Evolutionary conservation across 768 basidiomycete genomes (phyloP).

Genomic region (Harrya chromipes): DNA sequence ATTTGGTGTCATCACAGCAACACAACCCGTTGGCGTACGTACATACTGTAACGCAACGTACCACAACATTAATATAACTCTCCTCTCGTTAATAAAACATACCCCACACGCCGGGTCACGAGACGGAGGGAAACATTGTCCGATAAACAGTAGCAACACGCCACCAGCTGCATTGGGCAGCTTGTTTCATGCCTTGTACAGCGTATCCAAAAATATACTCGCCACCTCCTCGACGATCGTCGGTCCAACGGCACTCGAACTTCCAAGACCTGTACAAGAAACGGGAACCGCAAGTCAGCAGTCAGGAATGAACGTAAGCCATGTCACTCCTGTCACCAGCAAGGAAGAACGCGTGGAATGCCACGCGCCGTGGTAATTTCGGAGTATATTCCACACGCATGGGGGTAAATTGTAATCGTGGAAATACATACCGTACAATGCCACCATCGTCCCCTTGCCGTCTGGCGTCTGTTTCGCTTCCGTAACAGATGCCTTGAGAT

Average conservation of each 20-base stretch:
- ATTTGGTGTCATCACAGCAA: too few relatives aligned
- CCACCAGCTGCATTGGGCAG: too few relatives aligned
- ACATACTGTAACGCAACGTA: too few relatives aligned
- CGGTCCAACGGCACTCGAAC: slow-evolving; percentile 79
- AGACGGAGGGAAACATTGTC: too few relatives aligned
- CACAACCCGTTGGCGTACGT: too few relatives aligned
- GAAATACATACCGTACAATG: slow-evolving; percentile 71
- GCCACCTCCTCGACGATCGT: slow-evolving; percentile 76
- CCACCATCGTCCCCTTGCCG: slow-evolving; percentile 86
- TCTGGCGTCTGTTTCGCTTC: slow-evolving; percentile 61
- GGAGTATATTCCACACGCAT: background rate
- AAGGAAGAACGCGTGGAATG: background rate
- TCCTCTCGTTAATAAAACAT: too few relatives aligned
- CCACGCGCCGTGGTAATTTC: too few relatives aligned
- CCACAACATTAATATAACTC: too few relatives aligned
- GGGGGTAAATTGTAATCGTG: background rate
- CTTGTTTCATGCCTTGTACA: slow-evolving; percentile 65
- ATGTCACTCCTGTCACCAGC: background rate
- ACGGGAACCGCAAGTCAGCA: background rate
- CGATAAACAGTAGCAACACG: too few relatives aligned
- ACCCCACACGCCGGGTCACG: too few relatives aligned
- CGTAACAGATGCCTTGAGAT: slow-evolving; percentile 74
- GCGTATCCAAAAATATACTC: slow-evolving; percentile 73
- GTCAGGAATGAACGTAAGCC: background rate
- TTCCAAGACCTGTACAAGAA: slow-evolving; percentile 60